Base-by-base conservation (phyloP, 208 protist species). In the Leptomonas seymouri region DNA sequence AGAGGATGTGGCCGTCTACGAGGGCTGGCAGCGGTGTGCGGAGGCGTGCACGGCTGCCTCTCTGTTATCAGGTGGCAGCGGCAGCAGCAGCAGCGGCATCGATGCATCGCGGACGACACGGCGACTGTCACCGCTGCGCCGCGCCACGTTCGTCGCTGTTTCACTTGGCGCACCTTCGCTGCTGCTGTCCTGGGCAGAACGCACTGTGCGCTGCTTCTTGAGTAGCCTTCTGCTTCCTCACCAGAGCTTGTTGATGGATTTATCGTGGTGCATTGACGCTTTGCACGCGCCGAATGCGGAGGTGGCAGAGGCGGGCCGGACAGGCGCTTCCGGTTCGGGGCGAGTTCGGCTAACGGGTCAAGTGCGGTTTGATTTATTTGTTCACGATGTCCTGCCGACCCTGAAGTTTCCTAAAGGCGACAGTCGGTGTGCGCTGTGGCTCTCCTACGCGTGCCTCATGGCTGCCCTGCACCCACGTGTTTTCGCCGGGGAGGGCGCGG, bases 171-270 rank as follows among this genome's bases (percentile, higher is more conserved):
- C 73, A 12, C 55, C 71, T 30, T 60, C 67, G 34, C 50, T 79
- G 55, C 73, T 86, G 66, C 58, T 71, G 34, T 69, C 77, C 14
- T 77, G 71, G 71, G 61, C 63, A 8, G 48, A 64, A 44, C n/a
- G 34, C 51, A 2, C 57, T 3, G 6, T 58, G 16, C 73, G 57
- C 31, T 77, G 71, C 21, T 55, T 71, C 31, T 42, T 78, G 27
- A 55, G 50, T 27, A 50, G 31, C 15, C 69, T 91, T n/a, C 57
- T 89, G 11, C 78, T 89, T n/a, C 64, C 82, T 2, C 80, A 89
- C 53, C 86, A 91, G 49, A 81, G 62, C 18, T 74, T 91, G 16
- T 57, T 91, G 6, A 28, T 88, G n/a, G 82, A 93, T 67, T 6
- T 87, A 23, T 81, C 75, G 25, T 87, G 84, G 72, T 89, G 76